A percentile compares a stretch with the other conserved stretches of the same genome.
phyloP scores from a whole-genome alignment of 2,329 filamentous ascomycete genomes.

The Neonectria hederae region DNA sequence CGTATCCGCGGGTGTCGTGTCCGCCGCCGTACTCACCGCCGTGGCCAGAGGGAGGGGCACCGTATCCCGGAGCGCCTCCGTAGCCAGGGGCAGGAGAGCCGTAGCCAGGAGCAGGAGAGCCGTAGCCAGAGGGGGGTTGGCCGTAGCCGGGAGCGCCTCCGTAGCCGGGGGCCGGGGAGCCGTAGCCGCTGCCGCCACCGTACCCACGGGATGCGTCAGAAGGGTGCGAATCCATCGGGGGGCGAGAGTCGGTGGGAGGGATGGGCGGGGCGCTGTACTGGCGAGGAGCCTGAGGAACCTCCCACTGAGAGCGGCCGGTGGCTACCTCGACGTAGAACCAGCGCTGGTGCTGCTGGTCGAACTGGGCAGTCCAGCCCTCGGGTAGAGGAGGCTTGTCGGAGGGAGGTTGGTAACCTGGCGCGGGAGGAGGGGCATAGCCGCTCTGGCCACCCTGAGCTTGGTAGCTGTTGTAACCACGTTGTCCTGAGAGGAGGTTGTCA shows the following conservation, averaged over 20 bases:
- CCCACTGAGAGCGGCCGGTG: constrained; percentile 72
- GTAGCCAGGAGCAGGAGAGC: constrained; percentile 29
- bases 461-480: constrained; percentile 43
- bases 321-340: constrained; percentile 73
- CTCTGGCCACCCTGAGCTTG: constrained; percentile 35
- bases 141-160: constrained; percentile 25
- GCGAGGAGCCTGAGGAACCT: constrained; percentile 65
- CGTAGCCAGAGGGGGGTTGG: constrained; percentile 22
- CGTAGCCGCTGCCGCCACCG: constrained; percentile 28
- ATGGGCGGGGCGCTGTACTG: constrained; percentile 28
- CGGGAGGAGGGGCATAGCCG: constrained; percentile 38
- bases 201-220: constrained; percentile 40
- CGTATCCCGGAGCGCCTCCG: constrained; percentile 25
- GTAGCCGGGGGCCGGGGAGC: constrained; percentile 35
- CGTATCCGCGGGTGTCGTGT: constrained; percentile 15
- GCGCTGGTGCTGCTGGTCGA: constrained; percentile 67
- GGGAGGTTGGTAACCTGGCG: constrained; percentile 48
- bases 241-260: constrained; percentile 33
- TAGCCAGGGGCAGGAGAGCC: constrained; percentile 26
- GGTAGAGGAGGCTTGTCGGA: constrained; percentile 61
- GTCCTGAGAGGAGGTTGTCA: constrained; percentile 26
- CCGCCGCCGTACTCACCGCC: constrained; percentile 18
- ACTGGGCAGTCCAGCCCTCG: constrained; percentile 70
- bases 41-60: constrained; percentile 22
- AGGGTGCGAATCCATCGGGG: constrained; percentile 34